Conservation (phyloP, 768 basidiomycete genomes). For the Lentinula aciculospora region DNA sequence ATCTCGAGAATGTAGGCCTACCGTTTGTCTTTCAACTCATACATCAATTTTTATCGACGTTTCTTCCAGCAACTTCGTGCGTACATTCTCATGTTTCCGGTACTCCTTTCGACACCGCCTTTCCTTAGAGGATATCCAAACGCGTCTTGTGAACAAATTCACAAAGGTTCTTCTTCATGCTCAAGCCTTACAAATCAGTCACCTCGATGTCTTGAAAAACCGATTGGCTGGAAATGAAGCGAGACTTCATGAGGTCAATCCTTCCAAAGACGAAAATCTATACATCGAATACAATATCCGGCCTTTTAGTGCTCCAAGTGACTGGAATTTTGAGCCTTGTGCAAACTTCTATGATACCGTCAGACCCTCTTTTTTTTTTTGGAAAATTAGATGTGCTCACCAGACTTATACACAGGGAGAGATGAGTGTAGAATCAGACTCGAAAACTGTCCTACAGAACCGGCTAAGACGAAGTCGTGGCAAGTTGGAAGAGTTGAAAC, state of each 20-base stretch:
- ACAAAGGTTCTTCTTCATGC: constrained; percentile 50
- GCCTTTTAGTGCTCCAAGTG: constrained; percentile 55
- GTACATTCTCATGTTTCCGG: constrained; percentile 2
- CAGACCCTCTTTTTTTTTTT: constrained; percentile 18
- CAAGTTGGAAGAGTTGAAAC: constrained; percentile 60
- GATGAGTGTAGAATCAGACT: constrained; percentile 60
- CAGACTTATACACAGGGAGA: constrained; percentile 47
- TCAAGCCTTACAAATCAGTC: constrained; percentile 51
- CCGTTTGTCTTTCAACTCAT: background rate
- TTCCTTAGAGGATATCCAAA: constrained; percentile 61
- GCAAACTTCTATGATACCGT: constrained; percentile 72
- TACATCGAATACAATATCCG: constrained; percentile 71
- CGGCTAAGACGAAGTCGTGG: constrained; percentile 53
- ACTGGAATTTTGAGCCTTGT: constrained; percentile 77
- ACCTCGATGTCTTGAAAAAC: constrained; percentile 54
- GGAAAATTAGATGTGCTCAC: too few species aligned
- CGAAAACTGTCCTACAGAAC: constrained; percentile 80
- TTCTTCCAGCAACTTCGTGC: constrained; percentile 60
- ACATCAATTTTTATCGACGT: too few species aligned
- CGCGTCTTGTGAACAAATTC: constrained; percentile 52
- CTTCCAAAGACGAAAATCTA: constrained; percentile 58
- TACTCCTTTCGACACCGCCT: background rate
- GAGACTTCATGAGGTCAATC: constrained; percentile 47
- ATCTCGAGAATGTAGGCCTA: constrained; percentile 61
- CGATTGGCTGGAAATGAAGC: constrained; percentile 40